Percentiles rank a stretch among this genome's conserved stretches.
phyloP scores from a whole-genome alignment of 2,329 filamentous ascomycete genomes.

The Phialophora expanda region DNA sequence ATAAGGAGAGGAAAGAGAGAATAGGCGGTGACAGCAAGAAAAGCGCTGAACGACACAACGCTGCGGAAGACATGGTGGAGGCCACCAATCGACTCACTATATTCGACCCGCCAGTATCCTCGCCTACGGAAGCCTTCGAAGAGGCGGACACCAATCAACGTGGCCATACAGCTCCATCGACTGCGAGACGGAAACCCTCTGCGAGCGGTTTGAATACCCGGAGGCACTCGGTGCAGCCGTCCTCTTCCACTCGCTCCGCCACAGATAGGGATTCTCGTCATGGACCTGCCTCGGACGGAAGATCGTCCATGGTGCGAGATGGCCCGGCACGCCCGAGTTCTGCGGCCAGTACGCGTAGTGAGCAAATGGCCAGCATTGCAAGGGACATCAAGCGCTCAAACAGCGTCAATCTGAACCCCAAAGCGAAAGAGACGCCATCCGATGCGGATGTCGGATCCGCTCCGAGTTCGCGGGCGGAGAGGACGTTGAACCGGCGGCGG shows the following conservation, averaged over 20 bases:
- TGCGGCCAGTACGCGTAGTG: slow-evolving; percentile 19
- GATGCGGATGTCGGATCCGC: slow-evolving; percentile 1
- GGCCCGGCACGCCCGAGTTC: slow-evolving; percentile 18
- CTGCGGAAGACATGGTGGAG: slow-evolving; percentile 29
- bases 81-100: slow-evolving; percentile 37
- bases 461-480: slow-evolving; percentile 31
- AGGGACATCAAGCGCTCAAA: slow-evolving; percentile 27
- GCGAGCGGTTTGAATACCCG: slow-evolving; percentile 8
- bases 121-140: slow-evolving; percentile 26
- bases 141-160: not conserved
- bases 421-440: not conserved
- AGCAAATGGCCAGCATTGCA: not conserved
- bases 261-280: slow-evolving; percentile 1
- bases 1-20: slow-evolving; percentile 42
- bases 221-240: slow-evolving; percentile 31
- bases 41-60: slow-evolving; percentile 10
- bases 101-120: slow-evolving; percentile 36
- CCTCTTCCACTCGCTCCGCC: slow-evolving; percentile 13
- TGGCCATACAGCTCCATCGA: slow-evolving; percentile 12
- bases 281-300: not conserved
- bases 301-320: not conserved
- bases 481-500: slow-evolving; percentile 31
- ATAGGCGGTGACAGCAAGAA: slow-evolving; percentile 28
- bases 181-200: slow-evolving; percentile 21
- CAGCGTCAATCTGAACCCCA: slow-evolving; percentile 26